Conservation (phyloP, 176 grass and related monocot genomes). For the Aegilops speltoides region DNA sequence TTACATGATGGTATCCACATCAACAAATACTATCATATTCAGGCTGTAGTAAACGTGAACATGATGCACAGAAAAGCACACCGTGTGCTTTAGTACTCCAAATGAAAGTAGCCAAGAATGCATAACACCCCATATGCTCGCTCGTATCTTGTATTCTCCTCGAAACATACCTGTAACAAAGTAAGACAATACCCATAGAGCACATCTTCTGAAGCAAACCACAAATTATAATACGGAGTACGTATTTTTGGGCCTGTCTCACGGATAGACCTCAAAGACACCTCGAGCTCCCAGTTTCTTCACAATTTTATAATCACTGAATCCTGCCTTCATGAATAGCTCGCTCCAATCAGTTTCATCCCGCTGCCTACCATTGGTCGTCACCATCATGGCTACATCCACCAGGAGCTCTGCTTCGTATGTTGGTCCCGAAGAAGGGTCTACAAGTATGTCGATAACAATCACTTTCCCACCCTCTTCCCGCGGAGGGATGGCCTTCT, state of each 20-base stretch:
- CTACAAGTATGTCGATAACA: slow-evolving; percentile 41
- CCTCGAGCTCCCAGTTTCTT: slow-evolving; percentile 12
- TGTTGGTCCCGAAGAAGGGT: background rate
- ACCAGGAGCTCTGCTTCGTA: slow-evolving; percentile 26
- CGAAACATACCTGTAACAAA: background rate
- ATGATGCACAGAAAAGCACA: background rate
- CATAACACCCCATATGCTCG: background rate
- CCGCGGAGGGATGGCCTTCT: slow-evolving; percentile 32
- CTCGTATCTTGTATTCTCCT: background rate
- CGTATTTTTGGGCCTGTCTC: too few relatives aligned
- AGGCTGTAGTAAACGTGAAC: background rate
- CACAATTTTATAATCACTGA: background rate
- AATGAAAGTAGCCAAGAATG: background rate
- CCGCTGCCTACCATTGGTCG: slow-evolving; percentile 20
- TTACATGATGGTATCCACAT: background rate
- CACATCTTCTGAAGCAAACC: background rate
- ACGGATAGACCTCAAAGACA: background rate
- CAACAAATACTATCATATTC: background rate
- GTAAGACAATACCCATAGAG: background rate
- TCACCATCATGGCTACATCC: slow-evolving; percentile 44
- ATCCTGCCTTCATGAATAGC: background rate
- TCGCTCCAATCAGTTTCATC: slow-evolving; percentile 33
- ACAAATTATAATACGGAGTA: too few relatives aligned
- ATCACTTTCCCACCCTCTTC: slow-evolving; percentile 47
- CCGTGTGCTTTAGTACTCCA: background rate